Evolutionary conservation across 192 early-diverging fungal species (phyloP).

Genomic region (Gaertneriomyces semiglobifer): DNA sequence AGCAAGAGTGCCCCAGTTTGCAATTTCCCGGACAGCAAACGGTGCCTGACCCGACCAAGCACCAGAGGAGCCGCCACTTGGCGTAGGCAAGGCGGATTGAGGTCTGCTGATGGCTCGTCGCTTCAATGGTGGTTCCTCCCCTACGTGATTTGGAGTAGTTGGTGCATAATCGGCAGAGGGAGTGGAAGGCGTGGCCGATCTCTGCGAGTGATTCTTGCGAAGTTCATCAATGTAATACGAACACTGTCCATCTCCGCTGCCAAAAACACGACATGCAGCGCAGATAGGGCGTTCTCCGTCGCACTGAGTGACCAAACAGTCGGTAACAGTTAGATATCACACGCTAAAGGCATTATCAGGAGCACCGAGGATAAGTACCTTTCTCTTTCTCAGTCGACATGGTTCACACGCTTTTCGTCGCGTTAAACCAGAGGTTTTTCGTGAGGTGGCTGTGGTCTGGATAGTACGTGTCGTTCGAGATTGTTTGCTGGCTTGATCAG

Average conservation of each 20-base stretch:
- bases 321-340: background rate
- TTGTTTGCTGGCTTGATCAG: too few relatives aligned
- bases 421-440: background rate
- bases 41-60: too few relatives aligned
- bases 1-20: too few relatives aligned
- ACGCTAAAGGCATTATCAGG: background rate
- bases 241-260: slow-evolving; percentile 11
- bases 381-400: slow-evolving; percentile 14
- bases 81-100: background rate
- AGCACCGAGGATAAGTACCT: background rate
- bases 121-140: background rate
- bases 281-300: slow-evolving; percentile 19
- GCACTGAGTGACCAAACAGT: background rate
- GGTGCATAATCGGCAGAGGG: background rate
- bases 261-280: slow-evolving; percentile 17
- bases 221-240: slow-evolving; percentile 1
- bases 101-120: background rate
- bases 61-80: background rate
- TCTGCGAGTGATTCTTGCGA: background rate
- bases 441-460: too few relatives aligned
- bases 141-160: background rate
- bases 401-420: slow-evolving; percentile 15
- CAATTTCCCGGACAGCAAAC: too few relatives aligned
- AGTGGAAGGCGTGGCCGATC: background rate
- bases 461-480: too few relatives aligned